Evolutionary conservation across 2,329 filamentous ascomycete genomes (phyloP).

Genomic region (Pseudogymnoascus sp.): DNA sequence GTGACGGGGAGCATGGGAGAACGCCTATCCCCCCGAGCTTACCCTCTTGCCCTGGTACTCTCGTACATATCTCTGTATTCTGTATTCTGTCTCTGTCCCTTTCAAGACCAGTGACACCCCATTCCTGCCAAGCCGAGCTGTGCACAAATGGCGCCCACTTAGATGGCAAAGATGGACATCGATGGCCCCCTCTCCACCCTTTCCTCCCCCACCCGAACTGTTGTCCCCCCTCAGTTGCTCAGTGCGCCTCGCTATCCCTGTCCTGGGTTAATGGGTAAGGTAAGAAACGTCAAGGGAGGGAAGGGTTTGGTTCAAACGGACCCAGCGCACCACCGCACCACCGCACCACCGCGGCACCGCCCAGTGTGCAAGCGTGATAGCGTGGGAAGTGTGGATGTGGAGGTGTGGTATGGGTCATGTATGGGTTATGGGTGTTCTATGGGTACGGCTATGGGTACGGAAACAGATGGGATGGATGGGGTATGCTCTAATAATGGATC

Average conservation of each 20-base stretch:
- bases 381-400: neutral
- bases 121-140: neutral
- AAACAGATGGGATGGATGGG: neutral
- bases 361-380: neutral
- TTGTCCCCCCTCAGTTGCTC: neutral
- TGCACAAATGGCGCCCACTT: conserved; percentile 1
- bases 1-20: neutral
- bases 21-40: neutral
- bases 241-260: neutral
- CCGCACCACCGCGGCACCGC: neutral
- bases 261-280: neutral
- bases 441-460: neutral
- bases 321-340: neutral
- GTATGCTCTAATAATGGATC: conserved; percentile 3
- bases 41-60: neutral
- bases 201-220: neutral
- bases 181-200: neutral
- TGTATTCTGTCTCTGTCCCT: neutral
- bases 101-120: neutral
- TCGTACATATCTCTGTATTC: neutral
- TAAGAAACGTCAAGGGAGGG: neutral
- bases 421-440: neutral
- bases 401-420: neutral
- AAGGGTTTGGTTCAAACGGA: neutral
- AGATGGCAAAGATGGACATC: neutral